These are phyloP conservation scores for Pterocarpus macrocarpus DNA, from an alignment of 306 rosid genomes.

Conservation along the genomic window DNA sequence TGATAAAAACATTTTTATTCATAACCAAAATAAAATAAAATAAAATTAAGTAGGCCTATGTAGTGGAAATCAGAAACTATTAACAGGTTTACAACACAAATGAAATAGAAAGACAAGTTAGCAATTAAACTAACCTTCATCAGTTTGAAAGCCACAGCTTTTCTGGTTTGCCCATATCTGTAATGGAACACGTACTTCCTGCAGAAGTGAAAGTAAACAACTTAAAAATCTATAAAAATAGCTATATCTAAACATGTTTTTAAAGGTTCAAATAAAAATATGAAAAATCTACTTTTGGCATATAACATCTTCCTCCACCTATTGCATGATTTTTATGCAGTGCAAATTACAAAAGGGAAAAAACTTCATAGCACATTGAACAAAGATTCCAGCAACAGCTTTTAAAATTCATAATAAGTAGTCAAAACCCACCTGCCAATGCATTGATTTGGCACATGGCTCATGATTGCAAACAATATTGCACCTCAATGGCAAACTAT, in stretches of 20 bases:
- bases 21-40: background rate
- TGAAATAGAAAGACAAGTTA: constrained; percentile 44
- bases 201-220: constrained; percentile 48
- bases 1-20: constrained; percentile 24
- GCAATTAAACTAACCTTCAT: constrained; percentile 74
- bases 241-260: background rate
- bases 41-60: constrained; percentile 10
- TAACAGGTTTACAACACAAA: constrained; percentile 2
- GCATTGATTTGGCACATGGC: constrained; percentile 9
- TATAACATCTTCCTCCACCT: background rate
- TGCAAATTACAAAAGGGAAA: background rate
- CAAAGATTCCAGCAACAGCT: background rate
- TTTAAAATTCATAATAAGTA: background rate
- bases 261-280: constrained; percentile 22
- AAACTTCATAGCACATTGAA: background rate
- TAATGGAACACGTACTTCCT: constrained; percentile 93
- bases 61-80: constrained; percentile 27
- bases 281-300: background rate
- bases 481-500: background rate
- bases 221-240: constrained; percentile 28
- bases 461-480: background rate
- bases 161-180: constrained; percentile 95
- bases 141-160: constrained; percentile 71
- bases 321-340: background rate
- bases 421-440: constrained; percentile 6